phyloP scores from a whole-genome alignment of 1,284 basidiomycete genomes.

The Papiliotrema terrestris region DNA sequence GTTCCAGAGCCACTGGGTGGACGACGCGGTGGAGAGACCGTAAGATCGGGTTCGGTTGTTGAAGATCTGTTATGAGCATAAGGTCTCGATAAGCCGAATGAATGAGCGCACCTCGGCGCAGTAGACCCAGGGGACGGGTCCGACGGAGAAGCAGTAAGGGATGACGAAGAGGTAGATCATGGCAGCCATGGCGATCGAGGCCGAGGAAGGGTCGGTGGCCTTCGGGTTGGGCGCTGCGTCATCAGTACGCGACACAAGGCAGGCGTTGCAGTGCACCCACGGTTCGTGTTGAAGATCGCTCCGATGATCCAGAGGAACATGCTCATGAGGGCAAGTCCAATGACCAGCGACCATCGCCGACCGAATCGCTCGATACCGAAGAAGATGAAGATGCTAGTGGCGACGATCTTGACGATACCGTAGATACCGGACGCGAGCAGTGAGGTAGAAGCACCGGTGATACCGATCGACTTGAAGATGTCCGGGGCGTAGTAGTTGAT shows the following conservation, averaged over 20 bases:
- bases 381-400: constrained; percentile 62
- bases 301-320: constrained; percentile 62
- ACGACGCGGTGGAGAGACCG: constrained; percentile 64
- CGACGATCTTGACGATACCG: constrained; percentile 69
- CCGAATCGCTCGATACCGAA: constrained; percentile 51
- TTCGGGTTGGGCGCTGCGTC: constrained; percentile 31
- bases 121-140: constrained; percentile 27
- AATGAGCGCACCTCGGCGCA: constrained; percentile 52
- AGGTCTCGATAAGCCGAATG: too few species aligned
- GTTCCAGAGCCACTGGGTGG: constrained; percentile 72
- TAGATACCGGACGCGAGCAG: constrained; percentile 79
- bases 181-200: constrained; percentile 38
- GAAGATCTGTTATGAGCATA: constrained; percentile 55
- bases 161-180: constrained; percentile 44
- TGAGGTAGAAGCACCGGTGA: constrained; percentile 54
- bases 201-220: constrained; percentile 5
- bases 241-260: neutral
- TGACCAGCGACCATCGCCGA: constrained; percentile 50
- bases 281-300: constrained; percentile 66
- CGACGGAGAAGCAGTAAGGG: constrained; percentile 44
- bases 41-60: constrained; percentile 72
- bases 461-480: constrained; percentile 54
- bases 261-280: neutral
- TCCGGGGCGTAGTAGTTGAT: constrained; percentile 71
- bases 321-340: constrained; percentile 58